These are phyloP conservation scores for Phytophthora podocarpi DNA, from an alignment of 352 stramenopile species.

Conservation along the genomic window DNA sequence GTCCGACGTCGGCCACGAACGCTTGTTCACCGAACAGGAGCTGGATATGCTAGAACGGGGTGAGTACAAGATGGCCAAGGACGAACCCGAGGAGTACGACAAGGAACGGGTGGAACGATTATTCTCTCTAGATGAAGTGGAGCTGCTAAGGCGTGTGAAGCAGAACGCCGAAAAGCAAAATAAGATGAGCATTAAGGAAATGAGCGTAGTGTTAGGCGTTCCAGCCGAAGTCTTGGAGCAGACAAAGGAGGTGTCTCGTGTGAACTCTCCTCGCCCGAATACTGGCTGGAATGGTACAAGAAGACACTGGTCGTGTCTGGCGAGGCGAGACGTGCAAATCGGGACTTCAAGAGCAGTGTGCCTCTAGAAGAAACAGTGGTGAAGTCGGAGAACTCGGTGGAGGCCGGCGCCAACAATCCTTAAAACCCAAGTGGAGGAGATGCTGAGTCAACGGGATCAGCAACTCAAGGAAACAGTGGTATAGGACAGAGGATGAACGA, in stretches of 20 bases:
- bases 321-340: constrained; percentile 1
- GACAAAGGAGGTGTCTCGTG: not conserved
- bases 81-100: too few species aligned
- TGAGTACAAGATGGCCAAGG: not conserved
- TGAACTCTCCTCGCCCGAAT: not conserved
- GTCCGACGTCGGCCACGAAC: too few species aligned
- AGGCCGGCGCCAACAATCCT: not conserved
- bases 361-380: not conserved
- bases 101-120: constrained; percentile 3
- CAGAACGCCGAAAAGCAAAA: not conserved
- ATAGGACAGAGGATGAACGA: too few species aligned
- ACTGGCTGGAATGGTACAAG: not conserved
- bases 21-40: not conserved
- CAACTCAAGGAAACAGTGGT: too few species aligned
- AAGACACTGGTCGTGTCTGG: not conserved
- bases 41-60: not conserved
- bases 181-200: not conserved
- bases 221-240: not conserved
- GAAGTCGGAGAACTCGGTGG: not conserved
- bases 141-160: not conserved
- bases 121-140: not conserved
- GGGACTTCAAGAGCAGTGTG: not conserved
- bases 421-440: too few species aligned
- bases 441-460: too few species aligned
- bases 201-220: not conserved